A percentile compares a stretch with the other conserved stretches of the same genome.
These are phyloP conservation scores for Biancaea sappan DNA, from an alignment of 306 rosid species.

Conservation along the genomic window DNA sequence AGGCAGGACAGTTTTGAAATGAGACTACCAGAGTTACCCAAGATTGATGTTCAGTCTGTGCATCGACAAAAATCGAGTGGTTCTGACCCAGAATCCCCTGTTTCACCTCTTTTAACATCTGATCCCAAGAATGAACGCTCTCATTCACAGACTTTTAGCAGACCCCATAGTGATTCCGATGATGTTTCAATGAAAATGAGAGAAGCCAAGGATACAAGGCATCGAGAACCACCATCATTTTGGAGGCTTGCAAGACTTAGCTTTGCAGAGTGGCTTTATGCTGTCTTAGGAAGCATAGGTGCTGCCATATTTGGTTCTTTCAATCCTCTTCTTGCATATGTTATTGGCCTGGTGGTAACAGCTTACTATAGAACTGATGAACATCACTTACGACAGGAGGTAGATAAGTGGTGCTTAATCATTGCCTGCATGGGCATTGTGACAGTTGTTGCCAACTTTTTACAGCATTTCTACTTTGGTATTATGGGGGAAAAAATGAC, in stretches of 20 bases:
- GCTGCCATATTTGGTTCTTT: constrained; percentile 99
- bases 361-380: constrained; percentile 59
- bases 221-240: constrained; percentile 76
- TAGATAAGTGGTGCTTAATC: constrained; percentile 93
- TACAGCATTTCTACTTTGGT: constrained; percentile 99
- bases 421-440: constrained; percentile 98
- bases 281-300: constrained; percentile 94
- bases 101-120: constrained; percentile 93
- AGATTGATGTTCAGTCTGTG: constrained; percentile 86
- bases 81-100: constrained; percentile 97
- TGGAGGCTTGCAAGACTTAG: constrained; percentile 98
- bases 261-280: constrained; percentile 99
- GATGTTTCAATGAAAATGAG: constrained; percentile 57
- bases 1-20: constrained; percentile 98
- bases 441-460: constrained; percentile 95
- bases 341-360: constrained; percentile 86
- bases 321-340: constrained; percentile 98
- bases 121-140: constrained; percentile 99
- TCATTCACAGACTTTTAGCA: constrained; percentile 97
- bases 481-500: constrained; percentile 99
- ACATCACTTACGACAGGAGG: constrained; percentile 54
- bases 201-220: constrained; percentile 50
- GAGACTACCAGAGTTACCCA: constrained; percentile 92
- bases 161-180: constrained; percentile 84
- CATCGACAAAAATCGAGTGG: constrained; percentile 75